A percentile compares a stretch with the other conserved stretches of the same genome.
Evolutionary conservation across 768 basidiomycete species (phyloP).

Genomic region (Dacryopinax spathularia): DNA sequence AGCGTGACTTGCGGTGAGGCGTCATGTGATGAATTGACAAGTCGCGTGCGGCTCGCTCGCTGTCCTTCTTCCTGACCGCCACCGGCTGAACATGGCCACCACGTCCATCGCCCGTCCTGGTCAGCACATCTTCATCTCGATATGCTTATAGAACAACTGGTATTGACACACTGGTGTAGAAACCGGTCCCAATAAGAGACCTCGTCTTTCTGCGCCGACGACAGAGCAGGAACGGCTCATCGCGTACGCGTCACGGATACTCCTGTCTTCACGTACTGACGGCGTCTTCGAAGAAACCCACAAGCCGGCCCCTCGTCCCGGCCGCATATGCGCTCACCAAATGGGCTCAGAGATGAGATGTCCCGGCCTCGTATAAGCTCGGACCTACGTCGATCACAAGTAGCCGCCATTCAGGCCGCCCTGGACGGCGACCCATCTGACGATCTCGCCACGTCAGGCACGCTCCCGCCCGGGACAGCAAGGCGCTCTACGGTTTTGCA

Average conservation of each 20-base stretch:
- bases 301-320: too few relatives aligned
- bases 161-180: neutral
- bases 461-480: too few relatives aligned
- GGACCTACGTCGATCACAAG: neutral
- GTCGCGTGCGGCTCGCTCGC: neutral
- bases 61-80: neutral
- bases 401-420: neutral
- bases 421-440: neutral
- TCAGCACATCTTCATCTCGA: neutral
- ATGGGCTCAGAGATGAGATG: too few relatives aligned
- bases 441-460: too few relatives aligned
- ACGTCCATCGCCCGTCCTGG: neutral
- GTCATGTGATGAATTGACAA: too few relatives aligned
- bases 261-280: too few relatives aligned
- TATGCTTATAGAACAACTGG: neutral
- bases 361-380: too few relatives aligned
- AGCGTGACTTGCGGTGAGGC: too few relatives aligned
- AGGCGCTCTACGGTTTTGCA: neutral
- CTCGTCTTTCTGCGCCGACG: neutral
- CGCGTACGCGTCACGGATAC: neutral
- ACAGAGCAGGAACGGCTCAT: neutral
- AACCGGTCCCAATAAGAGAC: neutral
- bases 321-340: too few relatives aligned
- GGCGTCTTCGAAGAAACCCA: too few relatives aligned
- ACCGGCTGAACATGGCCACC: neutral